phyloP scores from a whole-genome alignment of 805 yeast genomes.

The Starmerella ratchasimensis region DNA sequence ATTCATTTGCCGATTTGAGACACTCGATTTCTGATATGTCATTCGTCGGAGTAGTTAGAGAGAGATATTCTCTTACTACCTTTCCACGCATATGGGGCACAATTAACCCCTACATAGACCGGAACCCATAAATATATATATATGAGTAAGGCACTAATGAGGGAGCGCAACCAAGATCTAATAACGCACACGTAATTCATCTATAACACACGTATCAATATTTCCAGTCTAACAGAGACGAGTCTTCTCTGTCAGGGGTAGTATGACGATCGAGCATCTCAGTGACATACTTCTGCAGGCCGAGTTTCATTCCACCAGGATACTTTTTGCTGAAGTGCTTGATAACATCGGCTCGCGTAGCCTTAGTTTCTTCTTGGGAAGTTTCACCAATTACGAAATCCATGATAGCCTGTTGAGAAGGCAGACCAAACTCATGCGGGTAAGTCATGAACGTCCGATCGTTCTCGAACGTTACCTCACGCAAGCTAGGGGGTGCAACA shows the following conservation, averaged over 20 bases:
- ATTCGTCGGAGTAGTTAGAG: too few relatives aligned
- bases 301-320: conserved; percentile 34
- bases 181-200: too few relatives aligned
- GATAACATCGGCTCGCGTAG: conserved; percentile 53
- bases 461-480: conserved; percentile 23
- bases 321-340: conserved; percentile 37
- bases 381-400: conserved; percentile 60
- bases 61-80: too few relatives aligned
- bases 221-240: conserved; percentile 37
- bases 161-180: neutral
- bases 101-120: neutral
- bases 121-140: neutral
- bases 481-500: conserved; percentile 25
- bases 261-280: conserved; percentile 48
- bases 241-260: conserved; percentile 31
- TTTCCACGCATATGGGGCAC: too few relatives aligned
- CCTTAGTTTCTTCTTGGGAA: conserved; percentile 49
- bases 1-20: too few relatives aligned
- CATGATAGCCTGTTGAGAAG: conserved; percentile 52
- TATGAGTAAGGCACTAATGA: neutral
- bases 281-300: conserved; percentile 47
- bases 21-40: too few relatives aligned
- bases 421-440: conserved; percentile 67
- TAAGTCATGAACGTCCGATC: conserved; percentile 32
- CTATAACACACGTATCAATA: conserved; percentile 21